Evolutionary conservation across 441 rosid species (phyloP).

Genomic region (Jatropha multifida): DNA sequence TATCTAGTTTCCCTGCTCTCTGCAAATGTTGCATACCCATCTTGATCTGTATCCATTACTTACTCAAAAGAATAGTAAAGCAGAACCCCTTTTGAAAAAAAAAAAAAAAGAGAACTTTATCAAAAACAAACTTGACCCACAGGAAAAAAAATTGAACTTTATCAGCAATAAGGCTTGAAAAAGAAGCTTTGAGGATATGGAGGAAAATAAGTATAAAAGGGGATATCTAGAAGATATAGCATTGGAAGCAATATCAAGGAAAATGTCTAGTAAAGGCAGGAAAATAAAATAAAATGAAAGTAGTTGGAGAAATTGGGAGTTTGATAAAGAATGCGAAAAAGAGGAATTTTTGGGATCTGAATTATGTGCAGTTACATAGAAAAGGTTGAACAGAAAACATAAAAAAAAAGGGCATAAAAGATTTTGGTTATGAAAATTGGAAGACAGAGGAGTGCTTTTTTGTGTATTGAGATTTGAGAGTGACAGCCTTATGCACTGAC

Average conservation of each 20-base stretch:
- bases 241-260: slow-evolving; percentile 13
- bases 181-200: neutral
- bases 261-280: neutral
- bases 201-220: neutral
- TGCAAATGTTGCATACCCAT: slow-evolving; percentile 19
- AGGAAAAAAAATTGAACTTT: neutral
- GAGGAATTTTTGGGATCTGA: slow-evolving; percentile 14
- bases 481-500: neutral
- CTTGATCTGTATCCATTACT: slow-evolving; percentile 23
- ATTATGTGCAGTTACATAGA: neutral
- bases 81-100: neutral
- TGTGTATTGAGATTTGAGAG: neutral
- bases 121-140: neutral
- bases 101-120: slow-evolving; percentile 3
- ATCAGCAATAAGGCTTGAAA: neutral
- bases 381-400: neutral
- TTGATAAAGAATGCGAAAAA: neutral
- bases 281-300: neutral
- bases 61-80: neutral
- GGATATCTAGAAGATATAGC: neutral
- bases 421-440: slow-evolving; percentile 1
- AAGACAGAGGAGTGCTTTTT: neutral
- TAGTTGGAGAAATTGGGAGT: neutral
- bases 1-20: slow-evolving; percentile 5
- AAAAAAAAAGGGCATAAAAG: neutral